A percentile compares a stretch with the other conserved stretches of the same genome.
These are phyloP conservation scores for Castanospermum australe DNA, from an alignment of 306 rosid species.

Conservation along the genomic window DNA sequence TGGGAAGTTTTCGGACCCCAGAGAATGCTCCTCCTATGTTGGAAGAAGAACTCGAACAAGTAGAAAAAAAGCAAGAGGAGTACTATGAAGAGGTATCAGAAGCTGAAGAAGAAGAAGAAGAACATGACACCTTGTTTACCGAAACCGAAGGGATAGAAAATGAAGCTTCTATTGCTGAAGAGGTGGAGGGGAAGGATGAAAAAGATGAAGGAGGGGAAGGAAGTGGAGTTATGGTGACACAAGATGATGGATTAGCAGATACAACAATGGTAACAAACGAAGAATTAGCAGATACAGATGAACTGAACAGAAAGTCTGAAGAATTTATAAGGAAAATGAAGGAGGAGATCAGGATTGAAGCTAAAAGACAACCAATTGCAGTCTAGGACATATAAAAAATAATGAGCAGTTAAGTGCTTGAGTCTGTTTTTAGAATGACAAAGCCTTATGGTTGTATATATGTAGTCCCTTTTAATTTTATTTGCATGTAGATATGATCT, in stretches of 20 bases:
- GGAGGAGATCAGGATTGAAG: constrained; percentile 55
- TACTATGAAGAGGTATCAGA: not conserved
- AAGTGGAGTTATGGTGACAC: constrained; percentile 34
- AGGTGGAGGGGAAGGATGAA: not conserved
- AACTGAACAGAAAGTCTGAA: constrained; percentile 68
- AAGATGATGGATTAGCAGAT: constrained; percentile 14
- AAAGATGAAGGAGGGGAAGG: constrained; percentile 36
- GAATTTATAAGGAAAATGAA: constrained; percentile 67
- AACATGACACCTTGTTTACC: not conserved
- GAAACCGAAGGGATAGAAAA: not conserved
- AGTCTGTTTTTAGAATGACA: not conserved
- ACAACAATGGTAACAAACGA: constrained; percentile 22
- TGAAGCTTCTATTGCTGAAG: constrained; percentile 1
- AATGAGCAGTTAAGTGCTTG: not conserved
- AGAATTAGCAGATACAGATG: constrained; percentile 50
- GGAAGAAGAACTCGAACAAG: not conserved
- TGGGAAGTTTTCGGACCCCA: not conserved
- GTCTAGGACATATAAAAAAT: constrained; percentile 1
- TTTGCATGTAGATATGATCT: not conserved
- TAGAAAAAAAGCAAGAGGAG: not conserved
- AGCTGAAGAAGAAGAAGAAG: not conserved
- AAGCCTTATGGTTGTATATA: not conserved
- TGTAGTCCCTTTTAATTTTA: not conserved
- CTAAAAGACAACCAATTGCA: constrained; percentile 33
- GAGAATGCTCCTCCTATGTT: not conserved